Percentiles rank a stretch among this genome's conserved stretches.
Conservation (phyloP, 2,329 filamentous ascomycete species). For the Colletotrichum abscissum region DNA sequence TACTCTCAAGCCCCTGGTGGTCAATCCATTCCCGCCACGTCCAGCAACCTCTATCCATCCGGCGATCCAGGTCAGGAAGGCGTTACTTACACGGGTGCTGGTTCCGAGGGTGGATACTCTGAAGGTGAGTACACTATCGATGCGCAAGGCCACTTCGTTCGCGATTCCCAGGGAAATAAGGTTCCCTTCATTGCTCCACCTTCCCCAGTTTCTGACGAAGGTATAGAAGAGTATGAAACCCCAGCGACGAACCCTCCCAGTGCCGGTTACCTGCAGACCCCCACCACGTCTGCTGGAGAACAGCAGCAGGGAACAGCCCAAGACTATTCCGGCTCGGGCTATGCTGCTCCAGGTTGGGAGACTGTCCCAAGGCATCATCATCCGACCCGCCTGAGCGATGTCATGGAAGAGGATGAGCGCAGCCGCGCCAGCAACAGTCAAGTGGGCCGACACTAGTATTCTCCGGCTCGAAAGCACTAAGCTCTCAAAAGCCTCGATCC, state of each 20-base stretch:
- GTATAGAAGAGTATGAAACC: conserved; percentile 68
- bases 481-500: not conserved
- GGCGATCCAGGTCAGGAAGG: conserved; percentile 22
- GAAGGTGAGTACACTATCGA: conserved; percentile 80
- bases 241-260: conserved; percentile 55
- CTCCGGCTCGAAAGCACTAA: not conserved
- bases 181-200: conserved; percentile 63
- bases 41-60: conserved; percentile 39
- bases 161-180: conserved; percentile 70
- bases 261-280: conserved; percentile 43
- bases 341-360: conserved; percentile 79
- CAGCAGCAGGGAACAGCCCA: conserved; percentile 36
- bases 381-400: conserved; percentile 88
- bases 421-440: conserved; percentile 80
- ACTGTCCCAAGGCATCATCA: conserved; percentile 84
- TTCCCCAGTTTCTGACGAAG: conserved; percentile 62
- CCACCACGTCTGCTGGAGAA: conserved; percentile 50
- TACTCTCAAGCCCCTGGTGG: conserved; percentile 55
- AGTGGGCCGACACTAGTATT: conserved; percentile 27
- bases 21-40: conserved; percentile 49
- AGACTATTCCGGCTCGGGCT: conserved; percentile 76
- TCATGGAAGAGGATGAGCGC: conserved; percentile 85
- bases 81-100: conserved; percentile 37
- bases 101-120: conserved; percentile 72
- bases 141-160: conserved; percentile 68